These are phyloP conservation scores for Plasmodium malariae DNA, from an alignment of 169 alveolate species.

Conservation along the genomic window DNA sequence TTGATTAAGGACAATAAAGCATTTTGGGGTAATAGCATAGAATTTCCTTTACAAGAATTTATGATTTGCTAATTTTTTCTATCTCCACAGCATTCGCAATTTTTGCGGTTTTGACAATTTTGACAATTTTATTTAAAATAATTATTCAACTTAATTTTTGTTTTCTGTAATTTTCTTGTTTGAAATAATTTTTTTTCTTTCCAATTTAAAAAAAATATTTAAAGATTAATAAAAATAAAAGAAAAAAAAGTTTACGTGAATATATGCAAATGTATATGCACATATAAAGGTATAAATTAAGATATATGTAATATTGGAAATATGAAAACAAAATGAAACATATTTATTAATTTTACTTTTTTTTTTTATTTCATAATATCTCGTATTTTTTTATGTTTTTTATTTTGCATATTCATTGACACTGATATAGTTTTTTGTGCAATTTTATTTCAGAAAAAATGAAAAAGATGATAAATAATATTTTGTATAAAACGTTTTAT, in stretches of 20 bases:
- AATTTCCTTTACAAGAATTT: too few species aligned
- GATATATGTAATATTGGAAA: neutral
- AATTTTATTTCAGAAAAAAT: neutral
- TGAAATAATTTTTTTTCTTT: conserved; percentile 16
- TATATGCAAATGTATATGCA: neutral
- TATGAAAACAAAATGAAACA: neutral
- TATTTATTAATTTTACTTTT: neutral
- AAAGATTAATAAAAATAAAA: conserved; percentile 31
- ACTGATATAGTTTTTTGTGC: neutral
- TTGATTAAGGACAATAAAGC: too few species aligned
- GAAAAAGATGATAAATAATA: conserved; percentile 4
- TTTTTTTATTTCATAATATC: neutral
- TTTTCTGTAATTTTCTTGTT: neutral
- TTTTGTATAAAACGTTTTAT: conserved; percentile 2
- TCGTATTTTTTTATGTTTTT: conserved; percentile 5
- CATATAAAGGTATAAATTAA: neutral
- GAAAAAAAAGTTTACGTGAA: conserved; percentile 12
- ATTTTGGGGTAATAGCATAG: too few species aligned
- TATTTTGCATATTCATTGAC: conserved; percentile 6
- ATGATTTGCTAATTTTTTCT: too few species aligned
- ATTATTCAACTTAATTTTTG: neutral
- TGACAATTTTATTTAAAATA: neutral
- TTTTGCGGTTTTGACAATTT: too few species aligned
- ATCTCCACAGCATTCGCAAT: too few species aligned
- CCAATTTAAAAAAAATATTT: conserved; percentile 26